Percentiles rank a stretch among this genome's conserved stretches.
Conservation (phyloP, 2,329 filamentous ascomycete genomes). For the Coleophoma eucalyptorum region DNA sequence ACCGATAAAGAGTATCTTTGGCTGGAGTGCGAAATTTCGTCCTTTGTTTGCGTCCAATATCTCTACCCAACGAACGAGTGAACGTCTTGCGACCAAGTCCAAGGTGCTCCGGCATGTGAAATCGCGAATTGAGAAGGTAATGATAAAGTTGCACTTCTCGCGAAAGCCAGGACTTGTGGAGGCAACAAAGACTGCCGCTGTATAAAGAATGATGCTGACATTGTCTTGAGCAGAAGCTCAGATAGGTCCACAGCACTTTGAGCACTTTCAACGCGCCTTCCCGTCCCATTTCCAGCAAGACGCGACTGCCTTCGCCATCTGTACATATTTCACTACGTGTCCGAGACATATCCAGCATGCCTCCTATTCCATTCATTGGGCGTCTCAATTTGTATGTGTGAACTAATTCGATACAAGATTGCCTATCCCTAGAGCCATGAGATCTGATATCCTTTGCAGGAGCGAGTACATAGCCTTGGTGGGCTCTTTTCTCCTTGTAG, state of each 20-base stretch:
- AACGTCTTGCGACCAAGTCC: not conserved
- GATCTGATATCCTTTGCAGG: conserved; percentile 35
- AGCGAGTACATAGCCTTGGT: conserved; percentile 85
- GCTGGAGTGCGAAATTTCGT: not conserved
- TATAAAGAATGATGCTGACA: not conserved
- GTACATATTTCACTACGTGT: not conserved
- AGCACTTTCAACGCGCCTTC: no score
- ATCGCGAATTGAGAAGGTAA: not conserved
- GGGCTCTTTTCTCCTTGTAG: conserved; percentile 77
- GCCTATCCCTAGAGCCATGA: not conserved
- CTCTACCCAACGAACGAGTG: not conserved
- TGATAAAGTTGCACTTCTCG: not conserved
- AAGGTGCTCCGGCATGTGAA: not conserved
- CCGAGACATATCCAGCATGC: conserved; percentile 16
- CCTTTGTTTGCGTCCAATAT: not conserved
- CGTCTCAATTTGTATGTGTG: conserved; percentile 31
- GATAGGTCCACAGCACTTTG: no score
- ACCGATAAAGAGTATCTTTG: not conserved
- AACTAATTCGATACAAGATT: not conserved
- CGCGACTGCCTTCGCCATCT: not conserved
- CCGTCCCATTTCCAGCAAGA: no score
- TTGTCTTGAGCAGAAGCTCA: not conserved
- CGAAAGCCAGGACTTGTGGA: not conserved
- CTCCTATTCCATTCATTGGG: conserved; percentile 37
- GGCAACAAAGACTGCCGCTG: no score